A percentile compares a stretch with the other conserved stretches of the same genome.
phyloP scores from a whole-genome alignment of 768 basidiomycete genomes.

The Suillus spraguei region DNA sequence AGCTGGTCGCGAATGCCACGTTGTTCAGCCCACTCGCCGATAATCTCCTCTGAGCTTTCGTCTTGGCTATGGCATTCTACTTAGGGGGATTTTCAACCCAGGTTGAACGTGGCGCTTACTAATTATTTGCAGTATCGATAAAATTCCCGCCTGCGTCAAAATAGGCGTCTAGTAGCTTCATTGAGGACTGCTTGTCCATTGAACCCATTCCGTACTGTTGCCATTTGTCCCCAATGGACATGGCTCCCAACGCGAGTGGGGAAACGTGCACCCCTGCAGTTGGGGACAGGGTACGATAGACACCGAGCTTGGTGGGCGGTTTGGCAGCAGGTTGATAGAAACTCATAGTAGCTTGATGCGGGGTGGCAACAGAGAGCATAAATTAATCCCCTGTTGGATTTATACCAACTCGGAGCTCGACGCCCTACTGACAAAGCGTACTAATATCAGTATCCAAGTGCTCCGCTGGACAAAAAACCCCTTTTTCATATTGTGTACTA shows the following conservation, averaged over 20 bases:
- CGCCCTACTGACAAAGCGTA: no score
- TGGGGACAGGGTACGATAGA: conserved; percentile 43
- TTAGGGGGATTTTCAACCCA: neutral
- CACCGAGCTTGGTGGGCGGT: conserved; percentile 37
- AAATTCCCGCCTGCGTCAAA: conserved; percentile 50
- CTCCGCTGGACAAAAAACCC: no score
- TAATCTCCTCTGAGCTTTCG: conserved; percentile 43
- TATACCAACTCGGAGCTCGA: no score
- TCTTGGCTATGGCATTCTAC: conserved; percentile 33
- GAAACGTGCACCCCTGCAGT: conserved; percentile 49
- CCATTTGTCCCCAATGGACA: conserved; percentile 53
- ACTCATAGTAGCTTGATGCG: neutral
- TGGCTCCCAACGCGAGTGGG: conserved; percentile 48
- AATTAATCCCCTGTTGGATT: neutral
- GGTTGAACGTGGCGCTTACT: conserved; percentile 33
- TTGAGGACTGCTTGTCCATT: conserved; percentile 44
- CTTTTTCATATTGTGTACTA: no score
- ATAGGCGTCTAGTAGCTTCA: conserved; percentile 49
- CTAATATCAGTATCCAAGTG: no score
- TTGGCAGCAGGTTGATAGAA: conserved; percentile 19
- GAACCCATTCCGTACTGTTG: conserved; percentile 37
- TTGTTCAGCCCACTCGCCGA: conserved; percentile 50
- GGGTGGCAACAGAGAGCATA: neutral
- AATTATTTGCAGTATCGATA: conserved; percentile 50
- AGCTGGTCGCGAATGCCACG: conserved; percentile 46